Evolutionary conservation across 1,284 basidiomycete species (phyloP), one percentile per base, ranked within the genome.

Genomic region (Irpex sp.): DNA sequence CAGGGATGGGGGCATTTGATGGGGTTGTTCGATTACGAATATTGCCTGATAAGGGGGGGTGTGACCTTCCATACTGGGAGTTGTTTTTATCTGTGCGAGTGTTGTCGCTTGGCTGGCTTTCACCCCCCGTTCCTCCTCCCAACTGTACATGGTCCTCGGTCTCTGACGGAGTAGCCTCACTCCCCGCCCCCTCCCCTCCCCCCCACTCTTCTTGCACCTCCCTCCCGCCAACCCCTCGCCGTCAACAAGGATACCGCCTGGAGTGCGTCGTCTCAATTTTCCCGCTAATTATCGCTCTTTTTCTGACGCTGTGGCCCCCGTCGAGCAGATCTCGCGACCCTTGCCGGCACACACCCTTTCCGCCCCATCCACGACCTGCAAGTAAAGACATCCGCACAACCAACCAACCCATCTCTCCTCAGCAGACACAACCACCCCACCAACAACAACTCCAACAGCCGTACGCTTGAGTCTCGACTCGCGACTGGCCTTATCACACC

Each of bases 261-360:
- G 84, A 76, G 88, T 89, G 67, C 53, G 82, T 77, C n/a, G 53
- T 9, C 53, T 55, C 39, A 58, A 39, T 51, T 61, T 61, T 53
- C n/a, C 36, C 35, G 46, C 61, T 37, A 31, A 46, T 39, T 21
- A 36, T 47, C 37, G 57, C 49, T 31, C 37, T 57, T 61, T 35
- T 47, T 62, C 57, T 54, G 6, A 33, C 63, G 59, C 61, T 43
- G 11, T 26, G 59, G 61, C 54, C 53, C 60, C 58, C 56, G 55
- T 58, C 58, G 15, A 57, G 47, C 76, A 93, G 90, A 83, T 87
- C 92, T 95, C 93, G 93, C 93, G 93, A 94, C 93, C 93, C 93
- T 93, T 90, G 87, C 84, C 90, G 89, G 90, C 88, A 60, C 82
- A 84, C 89, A 83, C 75, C 76, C 76, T 71, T 70, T 74, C 82